These are phyloP conservation scores for Wickerhamiella sergipiensis DNA, from an alignment of 805 yeast genomes.

Conservation along the genomic window DNA sequence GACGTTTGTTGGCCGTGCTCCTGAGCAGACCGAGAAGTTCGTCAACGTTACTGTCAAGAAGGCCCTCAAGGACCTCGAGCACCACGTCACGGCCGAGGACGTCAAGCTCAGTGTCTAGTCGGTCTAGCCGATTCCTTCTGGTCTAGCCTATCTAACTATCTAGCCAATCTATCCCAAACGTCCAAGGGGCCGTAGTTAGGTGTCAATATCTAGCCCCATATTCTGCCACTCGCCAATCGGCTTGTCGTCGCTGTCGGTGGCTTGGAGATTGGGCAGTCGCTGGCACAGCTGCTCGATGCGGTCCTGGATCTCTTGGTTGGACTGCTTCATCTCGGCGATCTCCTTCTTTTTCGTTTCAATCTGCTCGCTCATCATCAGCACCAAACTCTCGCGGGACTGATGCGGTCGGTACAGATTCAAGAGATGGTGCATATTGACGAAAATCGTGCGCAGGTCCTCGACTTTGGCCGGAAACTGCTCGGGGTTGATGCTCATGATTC, in stretches of 20 bases:
- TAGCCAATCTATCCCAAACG: too few relatives aligned
- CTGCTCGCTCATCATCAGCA: slow-evolving; percentile 57
- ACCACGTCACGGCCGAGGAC: slow-evolving; percentile 46
- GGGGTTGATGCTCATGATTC: slow-evolving; percentile 65
- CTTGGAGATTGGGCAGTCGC: slow-evolving; percentile 11
- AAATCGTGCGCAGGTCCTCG: slow-evolving; percentile 63
- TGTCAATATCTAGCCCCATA: background rate
- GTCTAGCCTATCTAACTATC: too few relatives aligned
- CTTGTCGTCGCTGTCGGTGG: background rate
- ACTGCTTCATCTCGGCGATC: slow-evolving; percentile 25
- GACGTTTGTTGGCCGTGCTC: slow-evolving; percentile 97
- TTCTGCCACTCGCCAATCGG: background rate
- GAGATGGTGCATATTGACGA: slow-evolving; percentile 83
- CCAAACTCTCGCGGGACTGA: slow-evolving; percentile 81
- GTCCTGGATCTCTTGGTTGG: slow-evolving; percentile 30
- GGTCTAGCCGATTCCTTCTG: too few relatives aligned
- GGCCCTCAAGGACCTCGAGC: slow-evolving; percentile 59
- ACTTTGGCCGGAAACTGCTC: slow-evolving; percentile 45
- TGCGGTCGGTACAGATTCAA: slow-evolving; percentile 89
- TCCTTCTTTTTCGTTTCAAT: slow-evolving; percentile 26
- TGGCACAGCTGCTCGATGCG: slow-evolving; percentile 26
- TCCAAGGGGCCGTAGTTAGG: too few relatives aligned
- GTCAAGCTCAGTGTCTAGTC: slow-evolving; percentile 67
- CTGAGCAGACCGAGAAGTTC: slow-evolving; percentile 92
- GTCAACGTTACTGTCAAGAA: slow-evolving; percentile 69